Evolutionary conservation across 345 rosid genomes (phyloP).

Genomic region (Gossypium stocksii): DNA sequence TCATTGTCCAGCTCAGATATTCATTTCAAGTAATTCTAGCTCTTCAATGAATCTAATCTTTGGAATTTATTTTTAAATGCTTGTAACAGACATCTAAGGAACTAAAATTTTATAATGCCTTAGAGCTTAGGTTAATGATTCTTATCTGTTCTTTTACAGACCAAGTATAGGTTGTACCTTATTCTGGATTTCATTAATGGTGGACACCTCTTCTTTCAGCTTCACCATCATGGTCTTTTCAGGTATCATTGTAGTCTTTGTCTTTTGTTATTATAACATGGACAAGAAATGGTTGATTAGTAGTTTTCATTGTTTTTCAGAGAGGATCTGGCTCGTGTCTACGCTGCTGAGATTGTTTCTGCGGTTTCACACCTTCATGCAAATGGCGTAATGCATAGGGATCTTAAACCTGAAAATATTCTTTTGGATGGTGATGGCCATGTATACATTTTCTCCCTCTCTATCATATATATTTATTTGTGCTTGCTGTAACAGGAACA

Average conservation of each 20-base stretch:
- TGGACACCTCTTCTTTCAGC: slow-evolving; percentile 96
- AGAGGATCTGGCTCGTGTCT: slow-evolving; percentile 89
- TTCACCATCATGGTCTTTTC: slow-evolving; percentile 91
- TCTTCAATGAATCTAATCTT: background rate
- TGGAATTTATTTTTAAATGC: slow-evolving; percentile 11
- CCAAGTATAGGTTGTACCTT: slow-evolving; percentile 80
- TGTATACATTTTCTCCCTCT: slow-evolving; percentile 36
- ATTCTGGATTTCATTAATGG: slow-evolving; percentile 93
- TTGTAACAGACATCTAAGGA: background rate
- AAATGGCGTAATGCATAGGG: slow-evolving; percentile 97
- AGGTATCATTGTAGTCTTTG: slow-evolving; percentile 36
- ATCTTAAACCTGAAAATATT: slow-evolving; percentile 93
- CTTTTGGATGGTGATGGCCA: slow-evolving; percentile 86
- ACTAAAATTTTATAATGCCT: background rate
- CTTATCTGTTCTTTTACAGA: slow-evolving; percentile 38
- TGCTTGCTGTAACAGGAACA: background rate
- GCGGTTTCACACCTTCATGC: slow-evolving; percentile 90
- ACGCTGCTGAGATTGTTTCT: slow-evolving; percentile 86
- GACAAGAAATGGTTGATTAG: slow-evolving; percentile 14
- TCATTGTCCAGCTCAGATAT: slow-evolving; percentile 79
- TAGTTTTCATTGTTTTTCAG: slow-evolving; percentile 32
- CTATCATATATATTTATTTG: background rate
- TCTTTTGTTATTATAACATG: background rate
- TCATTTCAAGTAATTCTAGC: slow-evolving; percentile 72
- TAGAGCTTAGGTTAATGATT: background rate